Evolutionary conservation across 108 stramenopile species (phyloP).

Genomic region (Cyclotella atomus): DNA sequence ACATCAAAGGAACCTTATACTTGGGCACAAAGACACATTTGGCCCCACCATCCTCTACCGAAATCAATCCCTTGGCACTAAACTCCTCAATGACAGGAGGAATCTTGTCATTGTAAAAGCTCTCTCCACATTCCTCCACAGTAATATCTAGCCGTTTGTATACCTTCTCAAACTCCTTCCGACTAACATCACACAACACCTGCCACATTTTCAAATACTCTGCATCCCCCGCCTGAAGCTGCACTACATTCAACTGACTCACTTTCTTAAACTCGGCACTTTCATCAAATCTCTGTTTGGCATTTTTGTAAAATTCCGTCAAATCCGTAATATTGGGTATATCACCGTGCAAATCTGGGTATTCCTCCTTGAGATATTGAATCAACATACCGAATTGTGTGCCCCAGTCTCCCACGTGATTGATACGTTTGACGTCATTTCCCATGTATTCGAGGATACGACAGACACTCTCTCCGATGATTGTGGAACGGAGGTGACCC

Average conservation of each 20-base stretch:
- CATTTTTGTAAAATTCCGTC: conserved; percentile 97
- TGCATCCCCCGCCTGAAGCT: conserved; percentile 94
- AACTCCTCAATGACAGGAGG: conserved; percentile 94
- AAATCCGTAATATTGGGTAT: conserved; percentile 93
- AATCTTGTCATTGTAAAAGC: conserved; percentile 99
- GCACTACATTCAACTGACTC: conserved; percentile 93
- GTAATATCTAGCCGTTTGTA: conserved; percentile 95
- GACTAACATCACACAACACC: conserved; percentile 92
- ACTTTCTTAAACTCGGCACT: conserved; percentile 94
- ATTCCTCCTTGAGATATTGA: conserved; percentile 96
- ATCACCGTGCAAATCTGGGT: conserved; percentile 71
- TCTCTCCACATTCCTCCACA: conserved; percentile 95
- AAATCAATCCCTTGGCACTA: conserved; percentile 63
- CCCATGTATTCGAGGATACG: conserved; percentile 95
- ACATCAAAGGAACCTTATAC: conserved; percentile 92
- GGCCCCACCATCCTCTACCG: conserved; percentile 91
- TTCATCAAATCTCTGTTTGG: conserved; percentile 94
- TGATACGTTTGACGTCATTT: conserved; percentile 88
- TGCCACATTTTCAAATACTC: conserved; percentile 93
- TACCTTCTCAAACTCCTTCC: conserved; percentile 96
- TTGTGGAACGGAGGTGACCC: conserved; percentile 97
- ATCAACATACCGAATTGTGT: conserved; percentile 99
- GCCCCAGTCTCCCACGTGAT: conserved; percentile 99
- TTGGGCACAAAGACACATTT: conserved; percentile 91
- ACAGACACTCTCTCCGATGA: conserved; percentile 97